These are phyloP conservation scores for Wickerhamiella infanticola DNA, from an alignment of 1,139 yeast species.

Conservation along the genomic window DNA sequence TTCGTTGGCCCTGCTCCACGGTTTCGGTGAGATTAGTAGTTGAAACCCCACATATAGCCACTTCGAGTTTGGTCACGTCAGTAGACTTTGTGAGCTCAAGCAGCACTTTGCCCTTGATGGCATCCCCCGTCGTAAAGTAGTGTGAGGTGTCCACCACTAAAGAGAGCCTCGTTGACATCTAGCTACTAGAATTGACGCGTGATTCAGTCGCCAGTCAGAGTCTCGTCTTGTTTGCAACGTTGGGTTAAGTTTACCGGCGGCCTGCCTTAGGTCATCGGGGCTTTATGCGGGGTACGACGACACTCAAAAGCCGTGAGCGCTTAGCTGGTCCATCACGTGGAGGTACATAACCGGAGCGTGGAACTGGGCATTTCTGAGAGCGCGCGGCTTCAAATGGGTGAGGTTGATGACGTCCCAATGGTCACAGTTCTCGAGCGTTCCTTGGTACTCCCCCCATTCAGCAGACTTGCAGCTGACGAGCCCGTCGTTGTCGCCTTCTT, in stretches of 20 bases:
- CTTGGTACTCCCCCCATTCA: slow-evolving; percentile 71
- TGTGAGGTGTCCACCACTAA: slow-evolving; percentile 6
- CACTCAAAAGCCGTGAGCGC: slow-evolving; percentile 42
- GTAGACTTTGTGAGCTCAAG: slow-evolving; percentile 8
- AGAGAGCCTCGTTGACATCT: not conserved
- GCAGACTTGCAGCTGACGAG: slow-evolving; percentile 66
- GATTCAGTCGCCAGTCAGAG: too few species aligned
- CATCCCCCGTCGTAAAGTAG: slow-evolving; percentile 15
- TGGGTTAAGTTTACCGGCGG: too few species aligned
- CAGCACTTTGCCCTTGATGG: slow-evolving; percentile 10
- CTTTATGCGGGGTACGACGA: too few species aligned
- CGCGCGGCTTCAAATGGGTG: slow-evolving; percentile 14
- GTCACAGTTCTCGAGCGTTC: slow-evolving; percentile 64
- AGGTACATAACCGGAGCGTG: slow-evolving; percentile 64
- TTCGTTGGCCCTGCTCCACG: slow-evolving; percentile 15
- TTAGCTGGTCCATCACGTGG: slow-evolving; percentile 55
- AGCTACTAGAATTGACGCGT: too few species aligned
- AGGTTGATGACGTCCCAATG: slow-evolving; percentile 67
- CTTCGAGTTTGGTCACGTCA: slow-evolving; percentile 8
- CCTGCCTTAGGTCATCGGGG: too few species aligned
- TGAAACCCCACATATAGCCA: slow-evolving; percentile 9
- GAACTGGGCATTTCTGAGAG: slow-evolving; percentile 31
- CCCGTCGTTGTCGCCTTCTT: slow-evolving; percentile 61
- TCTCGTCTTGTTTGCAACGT: too few species aligned
- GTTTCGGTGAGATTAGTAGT: slow-evolving; percentile 10